Evolutionary conservation across 225 moss, liverwort and hornwort species (phyloP).

Genomic region (Bryoerythrophyllum caledonicum): DNA sequence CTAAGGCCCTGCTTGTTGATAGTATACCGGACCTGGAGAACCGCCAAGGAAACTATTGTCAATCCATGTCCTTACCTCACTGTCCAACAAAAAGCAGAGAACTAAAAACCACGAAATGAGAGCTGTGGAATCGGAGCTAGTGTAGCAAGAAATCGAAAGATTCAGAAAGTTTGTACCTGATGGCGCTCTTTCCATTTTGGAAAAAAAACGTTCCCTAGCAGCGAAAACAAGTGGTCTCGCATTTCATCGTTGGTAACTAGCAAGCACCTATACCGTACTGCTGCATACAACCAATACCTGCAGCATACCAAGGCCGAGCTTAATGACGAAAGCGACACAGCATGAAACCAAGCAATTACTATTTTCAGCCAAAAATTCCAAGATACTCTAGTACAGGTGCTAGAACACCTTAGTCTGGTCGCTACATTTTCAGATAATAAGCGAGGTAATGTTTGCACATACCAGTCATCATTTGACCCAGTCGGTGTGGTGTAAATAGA

Average conservation of each 20-base stretch:
- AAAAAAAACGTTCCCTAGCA: conserved; percentile 83
- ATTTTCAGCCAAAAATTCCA: background rate
- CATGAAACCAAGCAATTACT: background rate
- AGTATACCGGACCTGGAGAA: conserved; percentile 70
- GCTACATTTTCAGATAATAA: conserved; percentile 11
- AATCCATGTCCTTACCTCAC: conserved; percentile 2
- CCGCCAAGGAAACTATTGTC: conserved; percentile 10
- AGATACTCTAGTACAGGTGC: background rate
- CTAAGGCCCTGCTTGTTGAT: conserved; percentile 53
- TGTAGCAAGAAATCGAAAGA: conserved; percentile 8
- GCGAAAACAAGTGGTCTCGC: conserved; percentile 92
- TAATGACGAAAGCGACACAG: background rate
- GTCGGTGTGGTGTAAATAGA: conserved; percentile 85
- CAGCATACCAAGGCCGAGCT: conserved; percentile 29
- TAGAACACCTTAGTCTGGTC: conserved; percentile 8
- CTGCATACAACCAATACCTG: conserved; percentile 99
- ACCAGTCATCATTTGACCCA: conserved; percentile 99
- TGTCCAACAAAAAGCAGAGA: conserved; percentile 4
- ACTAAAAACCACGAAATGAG: background rate
- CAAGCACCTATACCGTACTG: conserved; percentile 79
- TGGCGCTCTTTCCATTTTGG: conserved; percentile 98
- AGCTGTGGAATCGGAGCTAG: conserved; percentile 5
- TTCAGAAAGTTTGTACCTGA: conserved; percentile 58
- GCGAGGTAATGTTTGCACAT: conserved; percentile 18
- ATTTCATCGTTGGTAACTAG: conserved; percentile 97